Percentiles rank a stretch among this genome's conserved stretches.
These are phyloP conservation scores for Leccinum subrobustum DNA, from an alignment of 1,284 basidiomycete species.

Conservation along the genomic window DNA sequence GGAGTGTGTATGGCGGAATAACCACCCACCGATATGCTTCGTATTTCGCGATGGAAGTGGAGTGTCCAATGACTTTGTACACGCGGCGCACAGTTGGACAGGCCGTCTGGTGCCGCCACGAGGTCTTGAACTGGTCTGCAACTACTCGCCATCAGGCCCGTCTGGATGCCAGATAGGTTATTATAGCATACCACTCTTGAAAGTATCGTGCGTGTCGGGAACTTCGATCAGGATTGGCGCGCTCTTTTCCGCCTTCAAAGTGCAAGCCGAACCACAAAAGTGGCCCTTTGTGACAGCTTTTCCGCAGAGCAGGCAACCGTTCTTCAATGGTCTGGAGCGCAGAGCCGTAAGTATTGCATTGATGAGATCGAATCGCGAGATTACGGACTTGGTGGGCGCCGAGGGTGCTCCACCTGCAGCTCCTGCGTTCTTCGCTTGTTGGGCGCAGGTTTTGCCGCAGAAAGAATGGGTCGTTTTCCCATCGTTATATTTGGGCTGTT, in stretches of 20 bases:
- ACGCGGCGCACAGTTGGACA: conserved; percentile 56
- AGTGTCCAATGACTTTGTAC: conserved; percentile 56
- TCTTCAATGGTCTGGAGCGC: conserved; percentile 47
- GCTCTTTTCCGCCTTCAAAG: conserved; percentile 48
- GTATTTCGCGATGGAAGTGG: conserved; percentile 49
- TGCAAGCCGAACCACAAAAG: conserved; percentile 56
- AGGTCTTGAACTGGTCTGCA: conserved; percentile 59
- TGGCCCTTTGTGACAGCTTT: conserved; percentile 54
- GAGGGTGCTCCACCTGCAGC: conserved; percentile 23
- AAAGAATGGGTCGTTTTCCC: conserved; percentile 51
- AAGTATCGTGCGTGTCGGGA: conserved; percentile 55
- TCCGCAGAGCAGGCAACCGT: conserved; percentile 55
- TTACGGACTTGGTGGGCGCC: conserved; percentile 35
- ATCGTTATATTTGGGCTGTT: conserved; percentile 53
- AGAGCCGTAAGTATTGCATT: conserved; percentile 51
- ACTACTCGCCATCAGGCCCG: conserved; percentile 38
- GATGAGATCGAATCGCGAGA: conserved; percentile 20
- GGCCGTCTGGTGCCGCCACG: conserved; percentile 59
- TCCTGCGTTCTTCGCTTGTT: conserved; percentile 38
- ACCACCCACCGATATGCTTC: conserved; percentile 53
- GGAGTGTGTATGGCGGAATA: neutral
- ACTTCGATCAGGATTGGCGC: conserved; percentile 58
- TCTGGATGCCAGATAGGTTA: neutral
- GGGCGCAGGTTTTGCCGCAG: conserved; percentile 59
- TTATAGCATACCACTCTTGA: conserved; percentile 52